Evolutionary conservation across 768 basidiomycete species (phyloP), one percentile per base, ranked within the genome.

Genomic region (Rhizopogon vinicolor): DNA sequence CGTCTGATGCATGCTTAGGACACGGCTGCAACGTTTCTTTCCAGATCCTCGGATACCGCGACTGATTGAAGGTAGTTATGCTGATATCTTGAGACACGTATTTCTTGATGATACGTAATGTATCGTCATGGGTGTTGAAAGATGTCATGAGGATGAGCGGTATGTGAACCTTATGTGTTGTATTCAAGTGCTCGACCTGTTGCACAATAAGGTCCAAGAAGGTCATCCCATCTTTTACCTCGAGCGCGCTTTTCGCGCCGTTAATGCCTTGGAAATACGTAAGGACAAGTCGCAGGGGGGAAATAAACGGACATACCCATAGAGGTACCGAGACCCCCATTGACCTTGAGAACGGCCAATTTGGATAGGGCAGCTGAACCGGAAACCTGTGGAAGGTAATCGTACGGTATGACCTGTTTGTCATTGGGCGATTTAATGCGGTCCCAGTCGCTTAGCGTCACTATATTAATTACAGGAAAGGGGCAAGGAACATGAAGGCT

Each of bases 61-160:
- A 94, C 75, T 97, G 95, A 72, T 91, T 92, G 79, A 95, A 94
- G 56, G 85, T 87, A 51, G 87, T 86, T 73, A 96, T 93, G 70
- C 91, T 89, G 67, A 97, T 83, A 67, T 94, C 91, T 76, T 95
- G 93, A 76, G 93, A 91, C 50, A 87, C 85, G 71, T 97, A 97
- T 76, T 96, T 97, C 73, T 97, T 93, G 74, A 95, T 93, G 80
- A 97, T 92, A 62, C 91, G 89, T 59, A 91, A 85, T 49, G 95
- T 96, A 71, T 98, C 94, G 39, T 97, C 92, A 70, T 94, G 91
- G 18, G 95, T 98, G 79, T 96, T 96, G 82, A 98, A 98, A 54
- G 93, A 96, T 67, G 94, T 97, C 96, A 97, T 96, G 67, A 98
- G 85, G 75, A 97, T 89, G 71, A 97, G 88, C n/a, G 93, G 94